Evolutionary conservation across 1,284 basidiomycete genomes (phyloP).

Genomic region (Pisolithus thermaeus): DNA sequence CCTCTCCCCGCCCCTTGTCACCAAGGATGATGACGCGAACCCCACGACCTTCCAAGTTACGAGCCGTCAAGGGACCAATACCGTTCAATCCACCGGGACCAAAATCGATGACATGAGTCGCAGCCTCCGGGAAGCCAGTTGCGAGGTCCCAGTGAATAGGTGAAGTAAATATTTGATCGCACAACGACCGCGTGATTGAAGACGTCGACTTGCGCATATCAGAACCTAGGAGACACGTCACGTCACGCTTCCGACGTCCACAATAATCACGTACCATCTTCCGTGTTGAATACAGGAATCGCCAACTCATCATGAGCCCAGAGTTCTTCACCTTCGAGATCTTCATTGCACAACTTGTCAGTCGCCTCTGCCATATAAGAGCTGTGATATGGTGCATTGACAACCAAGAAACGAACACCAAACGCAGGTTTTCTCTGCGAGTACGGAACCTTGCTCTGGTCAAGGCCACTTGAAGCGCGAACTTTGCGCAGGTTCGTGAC

Average conservation of each 20-base stretch:
- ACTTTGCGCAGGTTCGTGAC: slow-evolving; percentile 88
- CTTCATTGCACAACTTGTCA: slow-evolving; percentile 68
- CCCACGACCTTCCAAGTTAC: slow-evolving; percentile 90
- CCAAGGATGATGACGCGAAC: slow-evolving; percentile 85
- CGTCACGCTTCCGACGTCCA: slow-evolving; percentile 14
- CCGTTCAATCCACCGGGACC: slow-evolving; percentile 93
- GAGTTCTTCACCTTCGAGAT: slow-evolving; percentile 73
- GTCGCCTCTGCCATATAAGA: slow-evolving; percentile 76
- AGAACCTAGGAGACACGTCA: slow-evolving; percentile 47
- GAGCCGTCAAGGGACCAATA: slow-evolving; percentile 86
- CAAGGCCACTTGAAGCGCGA: slow-evolving; percentile 79
- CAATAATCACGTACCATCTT: slow-evolving; percentile 55
- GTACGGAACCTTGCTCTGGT: slow-evolving; percentile 92
- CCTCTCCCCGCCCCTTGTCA: slow-evolving; percentile 79
- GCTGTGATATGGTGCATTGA: slow-evolving; percentile 95
- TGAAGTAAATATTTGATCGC: slow-evolving; percentile 88
- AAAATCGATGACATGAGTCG: slow-evolving; percentile 95
- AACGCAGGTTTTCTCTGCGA: slow-evolving; percentile 95
- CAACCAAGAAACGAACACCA: slow-evolving; percentile 88
- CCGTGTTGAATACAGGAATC: slow-evolving; percentile 90
- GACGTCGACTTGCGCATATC: slow-evolving; percentile 66
- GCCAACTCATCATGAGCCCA: slow-evolving; percentile 75
- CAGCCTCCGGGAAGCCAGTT: slow-evolving; percentile 83
- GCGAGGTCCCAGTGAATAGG: slow-evolving; percentile 93
- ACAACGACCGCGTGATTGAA: slow-evolving; percentile 78